phyloP scores from a whole-genome alignment of 2,329 filamentous ascomycete genomes.

The Lasiodiplodia sp. region DNA sequence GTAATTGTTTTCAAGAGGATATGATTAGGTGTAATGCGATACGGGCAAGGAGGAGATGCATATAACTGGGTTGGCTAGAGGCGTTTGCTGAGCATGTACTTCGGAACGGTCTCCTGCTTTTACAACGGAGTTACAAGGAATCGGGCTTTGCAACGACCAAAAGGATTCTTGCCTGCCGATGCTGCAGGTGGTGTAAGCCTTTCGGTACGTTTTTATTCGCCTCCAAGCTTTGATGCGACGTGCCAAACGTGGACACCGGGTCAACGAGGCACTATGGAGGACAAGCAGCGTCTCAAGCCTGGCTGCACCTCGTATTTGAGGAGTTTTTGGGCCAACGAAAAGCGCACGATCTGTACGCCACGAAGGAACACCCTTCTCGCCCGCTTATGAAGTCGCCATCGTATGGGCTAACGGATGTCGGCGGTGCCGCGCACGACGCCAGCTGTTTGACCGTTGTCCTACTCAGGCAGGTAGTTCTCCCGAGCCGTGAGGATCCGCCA shows the following conservation, averaged over 20 bases:
- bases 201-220: constrained; percentile 8
- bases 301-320: constrained; percentile 3
- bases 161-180: neutral
- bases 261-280: neutral
- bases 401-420: neutral
- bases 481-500: neutral
- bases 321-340: neutral
- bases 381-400: neutral
- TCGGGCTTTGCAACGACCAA: neutral
- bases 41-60: constrained; percentile 7
- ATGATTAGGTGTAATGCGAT: constrained; percentile 16
- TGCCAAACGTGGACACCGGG: neutral
- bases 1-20: constrained; percentile 12
- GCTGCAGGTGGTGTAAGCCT: neutral
- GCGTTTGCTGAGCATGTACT: constrained; percentile 21
- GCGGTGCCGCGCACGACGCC: neutral
- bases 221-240: neutral
- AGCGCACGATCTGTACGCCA: constrained; percentile 5
- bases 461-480: constrained; percentile 6
- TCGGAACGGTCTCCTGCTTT: constrained; percentile 8
- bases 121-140: neutral
- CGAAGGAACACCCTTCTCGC: neutral
- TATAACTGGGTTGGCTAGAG: constrained; percentile 22
- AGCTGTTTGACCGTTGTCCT: neutral
- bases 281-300: neutral